A percentile compares a stretch with the other conserved stretches of the same genome.
Conservation (phyloP, 352 stramenopile genomes). For the Achlya hypogyna region DNA sequence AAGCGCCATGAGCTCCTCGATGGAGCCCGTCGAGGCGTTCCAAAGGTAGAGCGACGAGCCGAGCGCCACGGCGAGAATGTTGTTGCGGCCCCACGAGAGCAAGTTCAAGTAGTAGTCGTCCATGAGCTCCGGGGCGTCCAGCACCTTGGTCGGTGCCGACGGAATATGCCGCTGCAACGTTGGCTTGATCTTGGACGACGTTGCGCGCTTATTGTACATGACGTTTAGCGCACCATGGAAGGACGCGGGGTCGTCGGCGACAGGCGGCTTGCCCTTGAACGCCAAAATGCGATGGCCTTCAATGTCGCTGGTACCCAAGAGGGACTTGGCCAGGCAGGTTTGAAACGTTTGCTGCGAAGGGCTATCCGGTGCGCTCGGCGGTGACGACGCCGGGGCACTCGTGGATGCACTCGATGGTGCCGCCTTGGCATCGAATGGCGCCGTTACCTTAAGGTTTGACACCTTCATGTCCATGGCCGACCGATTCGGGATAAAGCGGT, state of each 20-base stretch:
- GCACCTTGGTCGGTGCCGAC: slow-evolving; percentile 90
- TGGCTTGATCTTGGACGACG: slow-evolving; percentile 58
- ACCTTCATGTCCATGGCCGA: slow-evolving; percentile 79
- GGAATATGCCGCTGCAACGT: slow-evolving; percentile 90
- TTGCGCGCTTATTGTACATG: slow-evolving; percentile 88
- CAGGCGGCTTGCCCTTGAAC: slow-evolving; percentile 96
- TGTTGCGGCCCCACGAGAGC: slow-evolving; percentile 84
- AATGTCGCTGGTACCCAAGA: slow-evolving; percentile 67
- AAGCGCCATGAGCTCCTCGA: slow-evolving; percentile 83
- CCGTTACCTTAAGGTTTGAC: slow-evolving; percentile 22
- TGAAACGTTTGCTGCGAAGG: slow-evolving; percentile 64
- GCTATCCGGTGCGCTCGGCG: not conserved
- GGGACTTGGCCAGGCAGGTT: slow-evolving; percentile 59
- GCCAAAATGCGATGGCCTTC: slow-evolving; percentile 93
- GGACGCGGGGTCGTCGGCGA: slow-evolving; percentile 82
- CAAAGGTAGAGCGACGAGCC: slow-evolving; percentile 88
- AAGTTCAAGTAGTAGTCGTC: slow-evolving; percentile 96
- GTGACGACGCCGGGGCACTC: not conserved
- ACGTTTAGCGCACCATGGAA: slow-evolving; percentile 95
- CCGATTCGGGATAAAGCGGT: slow-evolving; percentile 80
- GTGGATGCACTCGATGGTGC: not conserved
- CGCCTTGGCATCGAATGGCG: slow-evolving; percentile 28
- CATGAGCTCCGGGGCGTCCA: slow-evolving; percentile 89
- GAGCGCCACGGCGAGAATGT: slow-evolving; percentile 87
- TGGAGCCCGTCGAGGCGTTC: slow-evolving; percentile 84